A percentile compares a stretch with the other conserved stretches of the same genome.
Conservation (phyloP, 106 monocot species). For the Chionographis japonica region DNA sequence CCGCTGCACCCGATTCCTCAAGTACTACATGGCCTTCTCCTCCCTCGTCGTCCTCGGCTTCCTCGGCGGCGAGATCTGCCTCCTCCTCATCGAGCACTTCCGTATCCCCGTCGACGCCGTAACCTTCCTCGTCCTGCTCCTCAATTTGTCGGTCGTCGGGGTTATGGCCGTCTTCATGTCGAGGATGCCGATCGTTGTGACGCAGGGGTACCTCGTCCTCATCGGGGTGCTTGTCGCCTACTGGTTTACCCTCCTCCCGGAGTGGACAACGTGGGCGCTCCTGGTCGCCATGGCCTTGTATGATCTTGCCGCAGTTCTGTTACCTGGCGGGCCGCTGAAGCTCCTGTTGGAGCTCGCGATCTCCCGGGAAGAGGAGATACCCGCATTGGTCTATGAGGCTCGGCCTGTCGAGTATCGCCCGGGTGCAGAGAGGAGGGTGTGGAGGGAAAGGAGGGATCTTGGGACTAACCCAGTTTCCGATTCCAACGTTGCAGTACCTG, state of each 20-base stretch:
- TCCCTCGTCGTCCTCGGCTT: conserved; percentile 62
- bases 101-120: conserved; percentile 43
- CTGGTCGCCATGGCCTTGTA: conserved; percentile 77
- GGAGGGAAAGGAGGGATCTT: conserved; percentile 34
- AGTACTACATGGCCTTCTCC: conserved; percentile 68
- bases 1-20: conserved; percentile 66
- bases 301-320: conserved; percentile 81
- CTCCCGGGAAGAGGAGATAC: conserved; percentile 83
- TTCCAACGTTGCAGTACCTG: conserved; percentile 4
- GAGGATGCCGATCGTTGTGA: conserved; percentile 47
- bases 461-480: neutral
- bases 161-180: conserved; percentile 37
- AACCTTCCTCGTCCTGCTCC: conserved; percentile 49
- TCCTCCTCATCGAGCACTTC: conserved; percentile 50
- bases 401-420: conserved; percentile 46
- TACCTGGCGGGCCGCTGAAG: conserved; percentile 81
- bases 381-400: conserved; percentile 91
- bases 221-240: conserved; percentile 84
- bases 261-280: conserved; percentile 94
- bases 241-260: conserved; percentile 86
- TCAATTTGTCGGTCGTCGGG: conserved; percentile 73
- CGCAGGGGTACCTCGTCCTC: conserved; percentile 66
- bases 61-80: conserved; percentile 54
- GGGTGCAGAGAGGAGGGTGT: conserved; percentile 17
- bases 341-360: conserved; percentile 89